phyloP scores from a whole-genome alignment of 495 filamentous ascomycete genomes.

The Podospora fimiseda region DNA sequence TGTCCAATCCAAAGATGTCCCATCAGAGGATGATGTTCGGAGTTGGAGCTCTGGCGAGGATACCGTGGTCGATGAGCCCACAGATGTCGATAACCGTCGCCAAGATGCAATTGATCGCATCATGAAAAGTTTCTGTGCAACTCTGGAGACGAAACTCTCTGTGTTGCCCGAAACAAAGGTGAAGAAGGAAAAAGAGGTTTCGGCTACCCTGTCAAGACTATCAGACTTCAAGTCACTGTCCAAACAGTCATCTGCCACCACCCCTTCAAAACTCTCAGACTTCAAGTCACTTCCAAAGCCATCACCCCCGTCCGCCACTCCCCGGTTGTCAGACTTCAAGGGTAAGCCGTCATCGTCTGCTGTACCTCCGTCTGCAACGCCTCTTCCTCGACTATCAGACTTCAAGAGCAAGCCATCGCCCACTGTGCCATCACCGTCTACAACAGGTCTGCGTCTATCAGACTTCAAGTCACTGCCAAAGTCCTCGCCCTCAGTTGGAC shows the following conservation, averaged over 20 bases:
- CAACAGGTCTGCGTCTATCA: no score
- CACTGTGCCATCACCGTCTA: no score
- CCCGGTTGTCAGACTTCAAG: no score
- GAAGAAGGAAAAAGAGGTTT: background rate
- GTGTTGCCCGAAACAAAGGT: background rate
- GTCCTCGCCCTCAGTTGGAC: no score
- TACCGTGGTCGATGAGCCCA: background rate
- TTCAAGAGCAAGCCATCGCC: no score
- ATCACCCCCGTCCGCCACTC: no score
- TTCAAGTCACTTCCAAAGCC: background rate
- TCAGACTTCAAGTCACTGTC: background rate
- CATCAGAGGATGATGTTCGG: background rate
- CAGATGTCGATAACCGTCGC: background rate
- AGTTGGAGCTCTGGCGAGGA: conserved; percentile 5
- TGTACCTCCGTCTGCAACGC: no score
- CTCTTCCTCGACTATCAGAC: no score
- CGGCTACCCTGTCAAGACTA: background rate
- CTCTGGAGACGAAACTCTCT: conserved; percentile 18
- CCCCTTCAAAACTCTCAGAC: background rate
- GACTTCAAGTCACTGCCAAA: no score
- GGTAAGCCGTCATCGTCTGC: no score
- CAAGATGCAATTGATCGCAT: conserved; percentile 18
- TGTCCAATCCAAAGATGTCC: background rate
- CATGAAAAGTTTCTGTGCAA: conserved; percentile 20
- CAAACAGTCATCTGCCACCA: background rate